Conservation (phyloP, 331 rosid species). For the Arachis monticola region DNA sequence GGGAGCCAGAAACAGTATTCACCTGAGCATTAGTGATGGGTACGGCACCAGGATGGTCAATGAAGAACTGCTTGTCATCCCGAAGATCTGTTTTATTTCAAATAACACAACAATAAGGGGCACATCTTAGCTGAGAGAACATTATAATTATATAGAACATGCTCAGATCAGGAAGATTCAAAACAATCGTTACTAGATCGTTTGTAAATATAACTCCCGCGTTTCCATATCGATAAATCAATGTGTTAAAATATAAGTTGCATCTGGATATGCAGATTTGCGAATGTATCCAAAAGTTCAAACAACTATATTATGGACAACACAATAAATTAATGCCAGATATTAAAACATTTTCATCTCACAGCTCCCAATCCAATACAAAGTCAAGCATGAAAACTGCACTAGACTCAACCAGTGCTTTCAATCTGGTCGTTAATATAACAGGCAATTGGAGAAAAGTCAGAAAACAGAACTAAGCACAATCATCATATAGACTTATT, state of each 20-base stretch:
- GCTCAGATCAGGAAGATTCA: too few species aligned
- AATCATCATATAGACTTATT: constrained; percentile 12
- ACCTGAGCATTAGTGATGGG: constrained; percentile 91
- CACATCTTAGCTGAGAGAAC: constrained; percentile 14
- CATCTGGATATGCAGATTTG: background rate
- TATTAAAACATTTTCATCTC: constrained; percentile 12
- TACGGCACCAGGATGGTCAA: constrained; percentile 97
- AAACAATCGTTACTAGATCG: too few species aligned
- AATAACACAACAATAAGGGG: constrained; percentile 36
- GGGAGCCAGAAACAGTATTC: constrained; percentile 28
- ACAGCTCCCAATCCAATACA: background rate
- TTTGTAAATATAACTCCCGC: too few species aligned
- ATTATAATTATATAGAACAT: too few species aligned
- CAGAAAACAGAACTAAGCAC: constrained; percentile 9
- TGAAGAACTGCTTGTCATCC: constrained; percentile 90
- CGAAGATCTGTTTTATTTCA: constrained; percentile 79
- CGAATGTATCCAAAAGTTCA: background rate
- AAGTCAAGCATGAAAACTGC: constrained; percentile 18
- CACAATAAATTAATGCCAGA: background rate
- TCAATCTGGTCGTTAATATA: constrained; percentile 11
- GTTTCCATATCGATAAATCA: background rate
- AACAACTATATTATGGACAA: background rate
- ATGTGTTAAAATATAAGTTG: background rate
- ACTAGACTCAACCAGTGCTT: constrained; percentile 5
- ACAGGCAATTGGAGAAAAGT: background rate